Evolutionary conservation across 1,139 yeast species (phyloP).

Genomic region (Kodamaea arcana): DNA sequence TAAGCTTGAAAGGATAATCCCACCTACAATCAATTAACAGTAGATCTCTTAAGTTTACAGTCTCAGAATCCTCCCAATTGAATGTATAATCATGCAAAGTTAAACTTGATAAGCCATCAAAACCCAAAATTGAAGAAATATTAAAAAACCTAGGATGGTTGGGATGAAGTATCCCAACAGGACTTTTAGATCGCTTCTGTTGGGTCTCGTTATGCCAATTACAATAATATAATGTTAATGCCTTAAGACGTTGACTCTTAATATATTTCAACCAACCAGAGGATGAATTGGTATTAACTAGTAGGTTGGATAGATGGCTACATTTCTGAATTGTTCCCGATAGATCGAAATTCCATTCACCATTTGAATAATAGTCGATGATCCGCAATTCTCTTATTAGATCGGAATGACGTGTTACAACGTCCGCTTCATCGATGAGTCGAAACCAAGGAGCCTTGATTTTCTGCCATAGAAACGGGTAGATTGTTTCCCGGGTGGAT

Average conservation of each 20-base stretch:
- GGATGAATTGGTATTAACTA: slow-evolving; percentile 33
- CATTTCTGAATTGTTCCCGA: slow-evolving; percentile 17
- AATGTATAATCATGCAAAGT: slow-evolving; percentile 29
- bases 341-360: slow-evolving; percentile 42
- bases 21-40: slow-evolving; percentile 36
- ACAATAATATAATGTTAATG: slow-evolving; percentile 27
- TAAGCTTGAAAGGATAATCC: slow-evolving; percentile 41
- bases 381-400: slow-evolving; percentile 23
- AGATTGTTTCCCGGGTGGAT: slow-evolving; percentile 18
- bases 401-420: slow-evolving; percentile 10
- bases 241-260: slow-evolving; percentile 17
- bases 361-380: slow-evolving; percentile 32
- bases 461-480: slow-evolving; percentile 20
- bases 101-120: slow-evolving; percentile 18
- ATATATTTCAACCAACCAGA: slow-evolving; percentile 41
- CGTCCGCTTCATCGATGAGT: slow-evolving; percentile 12
- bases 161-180: slow-evolving; percentile 6
- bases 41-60: slow-evolving; percentile 10
- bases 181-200: slow-evolving; percentile 7
- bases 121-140: slow-evolving; percentile 28
- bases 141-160: slow-evolving; percentile 26
- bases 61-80: slow-evolving; percentile 24
- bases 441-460: slow-evolving; percentile 31
- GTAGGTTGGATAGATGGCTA: slow-evolving; percentile 20
- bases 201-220: slow-evolving; percentile 19